Evolutionary conservation across 2,329 filamentous ascomycete species (phyloP), one percentile per base, ranked within the genome.

Genomic region (Fusarium verrucosum): DNA sequence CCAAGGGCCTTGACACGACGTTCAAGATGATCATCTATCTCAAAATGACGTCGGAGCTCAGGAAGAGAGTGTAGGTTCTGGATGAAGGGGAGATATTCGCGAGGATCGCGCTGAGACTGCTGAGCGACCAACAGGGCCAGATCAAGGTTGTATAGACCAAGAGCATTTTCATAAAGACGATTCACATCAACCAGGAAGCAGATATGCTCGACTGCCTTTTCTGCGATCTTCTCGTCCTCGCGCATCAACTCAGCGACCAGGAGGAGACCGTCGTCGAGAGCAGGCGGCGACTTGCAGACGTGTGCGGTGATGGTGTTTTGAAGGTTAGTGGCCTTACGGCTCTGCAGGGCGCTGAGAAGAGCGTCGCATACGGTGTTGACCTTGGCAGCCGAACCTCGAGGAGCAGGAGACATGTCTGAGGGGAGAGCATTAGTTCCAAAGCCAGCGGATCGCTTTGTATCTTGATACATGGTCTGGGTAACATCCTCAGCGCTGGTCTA

Each of bases 101-200:
- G 84, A 2, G 95, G 95, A 70, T 99, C 95, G 74, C 94, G 92
- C 77, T 99, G 95, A 0, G 94, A 95, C 74, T 97, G 94, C 73
- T 99, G 95, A 1, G 95, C 95, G 13, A 99, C 92, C 7, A 97
- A 82, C 11, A 99, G 83, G 5, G 94, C 89, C 9, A 99, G 86
- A 11, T 97, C 92, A 4, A 99, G 85, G 72, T 98, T 89, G 74
- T 99, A 99, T 4, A 98, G 82, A 2, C 94, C 94, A 3, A 99
- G 82, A 0, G 95, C 92, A 59, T 94, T 89, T 62, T 97, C 92
- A 72, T 97, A 99, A 0, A 99, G 85, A 35, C 89, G 88, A 75
- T 97, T 96, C 41, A 96, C 90, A 76, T 99, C 95, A 1, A 94
- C 92, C 37, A 99, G 84, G 82, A 99, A 99, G 82, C 93, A 98